Evolutionary conservation across 2,329 filamentous ascomycete genomes (phyloP), one percentile per base, ranked within the genome.

Genomic region (Colletotrichum australisinense): DNA sequence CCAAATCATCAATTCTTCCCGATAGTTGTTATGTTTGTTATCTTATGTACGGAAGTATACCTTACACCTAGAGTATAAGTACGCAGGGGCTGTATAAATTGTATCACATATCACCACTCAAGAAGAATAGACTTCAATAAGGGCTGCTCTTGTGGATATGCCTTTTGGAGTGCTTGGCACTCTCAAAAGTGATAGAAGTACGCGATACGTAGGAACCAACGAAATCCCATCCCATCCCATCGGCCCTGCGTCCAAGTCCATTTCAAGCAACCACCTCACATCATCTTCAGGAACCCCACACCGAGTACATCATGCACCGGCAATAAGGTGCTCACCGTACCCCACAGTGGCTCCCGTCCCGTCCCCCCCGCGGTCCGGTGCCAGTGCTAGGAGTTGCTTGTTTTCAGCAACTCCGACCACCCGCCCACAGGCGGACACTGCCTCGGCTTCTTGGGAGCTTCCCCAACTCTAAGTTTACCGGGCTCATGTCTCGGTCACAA

Each of bases 401-500:
- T 53, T 8, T 28, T 19, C 38, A 32, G 28, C 42, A 57, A 42
- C 58, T 63, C 30, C 57, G 52, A 63, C 52, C 52, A 22, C 32
- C 49, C 35, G 32, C 52, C 30, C 62, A 63, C 35, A 53, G 49
- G 62, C 68, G 67, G 62, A 53, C 42, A 24, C 56, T 74, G 68
- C 72, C 72, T 74, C 72, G 72, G 72, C 68, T 72, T 49, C 16
- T 67, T 62, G 42, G 67, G 68, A 55, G 62, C 68, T 67, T 72
- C 63, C 28, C 72, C 68, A 68, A 74, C 68, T 28, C 58, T 59
- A 26, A n/a, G n/a, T 24, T 46, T 64, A 46, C 66, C 67, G 68
- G 68, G 46, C 53, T 35, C 56, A 55, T 35, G 19, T 32, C 49
- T 53, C 52, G 5, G 12, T 35, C 7, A 32, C 46, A 53, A 24